phyloP scores from a whole-genome alignment of 2,329 filamentous ascomycete genomes.

The Cordyceps pruinosa region DNA sequence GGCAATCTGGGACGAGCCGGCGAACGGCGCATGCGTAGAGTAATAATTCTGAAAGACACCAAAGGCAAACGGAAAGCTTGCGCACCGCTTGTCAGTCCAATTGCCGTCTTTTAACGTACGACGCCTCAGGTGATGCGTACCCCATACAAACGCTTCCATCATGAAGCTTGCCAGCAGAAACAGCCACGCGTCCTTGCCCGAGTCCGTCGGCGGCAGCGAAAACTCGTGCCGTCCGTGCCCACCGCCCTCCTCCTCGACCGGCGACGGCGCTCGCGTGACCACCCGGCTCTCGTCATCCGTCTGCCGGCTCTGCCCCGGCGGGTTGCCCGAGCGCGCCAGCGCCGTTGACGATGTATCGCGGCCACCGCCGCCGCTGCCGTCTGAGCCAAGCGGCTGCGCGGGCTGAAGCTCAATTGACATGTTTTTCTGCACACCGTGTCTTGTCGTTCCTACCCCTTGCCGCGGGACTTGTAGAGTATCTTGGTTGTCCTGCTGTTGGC shows the following conservation, averaged over 20 bases:
- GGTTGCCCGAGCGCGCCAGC: neutral
- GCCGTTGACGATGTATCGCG: neutral
- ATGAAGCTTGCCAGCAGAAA: conserved; percentile 27
- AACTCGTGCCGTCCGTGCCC: conserved; percentile 13
- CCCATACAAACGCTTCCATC: conserved; percentile 29
- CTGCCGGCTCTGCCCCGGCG: neutral
- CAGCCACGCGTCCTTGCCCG: conserved; percentile 28
- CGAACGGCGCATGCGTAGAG: conserved; percentile 50
- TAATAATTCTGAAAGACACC: conserved; percentile 69
- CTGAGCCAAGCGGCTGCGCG: neutral
- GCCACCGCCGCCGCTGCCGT: neutral
- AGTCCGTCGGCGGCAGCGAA: conserved; percentile 24
- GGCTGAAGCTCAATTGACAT: conserved; percentile 8
- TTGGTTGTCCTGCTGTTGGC: too few relatives aligned
- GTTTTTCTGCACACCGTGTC: too few relatives aligned
- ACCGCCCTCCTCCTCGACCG: neutral
- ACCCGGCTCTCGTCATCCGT: neutral
- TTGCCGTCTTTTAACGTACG: too few relatives aligned
- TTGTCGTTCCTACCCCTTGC: too few relatives aligned
- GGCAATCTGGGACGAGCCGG: conserved; percentile 46
- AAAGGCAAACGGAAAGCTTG: conserved; percentile 59
- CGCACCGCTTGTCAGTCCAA: too few relatives aligned
- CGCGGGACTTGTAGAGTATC: too few relatives aligned
- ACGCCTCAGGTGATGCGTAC: too few relatives aligned
- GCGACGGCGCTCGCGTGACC: neutral